phyloP scores from a whole-genome alignment of 176 grass and related monocot genomes.

The Musa troglodytarum region DNA sequence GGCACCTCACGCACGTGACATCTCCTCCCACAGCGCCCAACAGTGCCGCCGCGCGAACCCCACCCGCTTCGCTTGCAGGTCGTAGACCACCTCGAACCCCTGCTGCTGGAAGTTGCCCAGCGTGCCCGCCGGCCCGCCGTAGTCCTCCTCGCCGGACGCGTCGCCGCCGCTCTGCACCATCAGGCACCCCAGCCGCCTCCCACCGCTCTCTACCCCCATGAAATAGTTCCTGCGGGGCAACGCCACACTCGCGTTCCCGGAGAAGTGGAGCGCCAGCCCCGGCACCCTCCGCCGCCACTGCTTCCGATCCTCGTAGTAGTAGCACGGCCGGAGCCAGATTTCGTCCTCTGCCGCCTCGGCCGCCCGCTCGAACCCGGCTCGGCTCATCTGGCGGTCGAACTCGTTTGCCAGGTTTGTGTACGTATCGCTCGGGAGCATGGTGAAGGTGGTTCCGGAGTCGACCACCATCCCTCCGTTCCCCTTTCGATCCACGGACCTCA shows the following conservation, averaged over 20 bases:
- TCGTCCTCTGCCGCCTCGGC: slow-evolving; percentile 25
- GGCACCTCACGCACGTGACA: slow-evolving; percentile 39
- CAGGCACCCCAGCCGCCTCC: slow-evolving; percentile 45
- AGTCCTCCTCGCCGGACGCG: slow-evolving; percentile 22
- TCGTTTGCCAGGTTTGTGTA: slow-evolving; percentile 34
- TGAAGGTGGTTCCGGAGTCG: slow-evolving; percentile 84
- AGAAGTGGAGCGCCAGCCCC: slow-evolving; percentile 58
- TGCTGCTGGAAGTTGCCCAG: slow-evolving; percentile 99
- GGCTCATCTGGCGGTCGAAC: slow-evolving; percentile 47
- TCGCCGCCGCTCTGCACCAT: slow-evolving; percentile 64
- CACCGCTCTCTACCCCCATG: slow-evolving; percentile 63
- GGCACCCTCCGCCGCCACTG: slow-evolving; percentile 25
- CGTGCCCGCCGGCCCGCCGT: slow-evolving; percentile 61
- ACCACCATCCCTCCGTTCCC: slow-evolving; percentile 92
- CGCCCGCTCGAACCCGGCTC: slow-evolving; percentile 41
- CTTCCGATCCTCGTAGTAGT: slow-evolving; percentile 28
- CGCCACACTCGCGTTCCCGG: slow-evolving; percentile 53
- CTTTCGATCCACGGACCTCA: slow-evolving; percentile 43
- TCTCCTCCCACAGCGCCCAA: slow-evolving; percentile 60
- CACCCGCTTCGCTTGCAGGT: slow-evolving; percentile 55
- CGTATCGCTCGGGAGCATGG: slow-evolving; percentile 75
- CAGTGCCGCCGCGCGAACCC: slow-evolving; percentile 82
- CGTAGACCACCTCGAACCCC: slow-evolving; percentile 90
- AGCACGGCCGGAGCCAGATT: slow-evolving; percentile 59
- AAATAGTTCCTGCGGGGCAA: slow-evolving; percentile 84